phyloP scores from a whole-genome alignment of 768 basidiomycete species.

The Lactarius hengduanensis region DNA sequence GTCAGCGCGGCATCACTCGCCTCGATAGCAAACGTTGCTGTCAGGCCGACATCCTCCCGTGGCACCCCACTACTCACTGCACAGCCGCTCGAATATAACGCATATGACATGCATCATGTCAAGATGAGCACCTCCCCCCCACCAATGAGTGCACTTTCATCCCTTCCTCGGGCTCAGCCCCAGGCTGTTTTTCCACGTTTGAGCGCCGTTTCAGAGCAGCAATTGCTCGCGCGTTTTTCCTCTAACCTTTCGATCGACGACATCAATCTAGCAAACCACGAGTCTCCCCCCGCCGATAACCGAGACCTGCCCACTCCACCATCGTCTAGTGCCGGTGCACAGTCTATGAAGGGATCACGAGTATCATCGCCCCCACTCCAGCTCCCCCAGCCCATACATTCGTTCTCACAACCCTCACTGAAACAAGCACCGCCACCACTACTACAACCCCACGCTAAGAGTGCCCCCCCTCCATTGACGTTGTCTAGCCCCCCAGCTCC shows the following conservation, averaged over 20 bases:
- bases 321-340: constrained; percentile 25
- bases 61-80: constrained; percentile 6
- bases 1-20: constrained; percentile 4
- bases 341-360: constrained; percentile 17
- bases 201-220: constrained; percentile 7
- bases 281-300: constrained; percentile 7
- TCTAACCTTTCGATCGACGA: not conserved
- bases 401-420: constrained; percentile 10
- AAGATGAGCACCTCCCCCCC: constrained; percentile 7
- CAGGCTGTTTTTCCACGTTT: constrained; percentile 7
- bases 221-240: constrained; percentile 15
- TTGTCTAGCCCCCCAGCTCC: constrained; percentile 1
- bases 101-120: constrained; percentile 7
- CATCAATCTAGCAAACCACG: not conserved
- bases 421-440: constrained; percentile 14
- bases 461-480: constrained; percentile 4
- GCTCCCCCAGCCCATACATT: constrained; percentile 10
- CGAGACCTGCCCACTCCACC: constrained; percentile 27
- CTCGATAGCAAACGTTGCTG: constrained; percentile 15
- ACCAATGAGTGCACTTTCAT: constrained; percentile 11
- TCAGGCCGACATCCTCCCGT: constrained; percentile 15
- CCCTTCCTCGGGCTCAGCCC: constrained; percentile 20
- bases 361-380: constrained; percentile 21
- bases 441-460: constrained; percentile 3
- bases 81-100: constrained; percentile 14